Conservation (phyloP, 2,329 filamentous ascomycete species). For the Calonectria multiphialidica region DNA sequence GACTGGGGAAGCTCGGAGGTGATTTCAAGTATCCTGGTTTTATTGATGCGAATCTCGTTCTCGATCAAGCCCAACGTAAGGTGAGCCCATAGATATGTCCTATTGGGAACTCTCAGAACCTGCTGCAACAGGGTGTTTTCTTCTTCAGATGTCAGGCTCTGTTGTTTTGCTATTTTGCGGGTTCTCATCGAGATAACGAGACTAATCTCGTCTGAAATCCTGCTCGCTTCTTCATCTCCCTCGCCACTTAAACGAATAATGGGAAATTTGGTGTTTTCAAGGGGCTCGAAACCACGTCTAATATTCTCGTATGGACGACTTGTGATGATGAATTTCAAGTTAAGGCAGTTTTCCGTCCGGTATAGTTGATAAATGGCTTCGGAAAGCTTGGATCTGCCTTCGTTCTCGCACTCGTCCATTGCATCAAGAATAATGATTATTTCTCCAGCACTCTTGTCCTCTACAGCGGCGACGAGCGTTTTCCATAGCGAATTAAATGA, state of each 20-base stretch:
- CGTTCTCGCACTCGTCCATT: not conserved
- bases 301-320: conserved; percentile 47
- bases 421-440: not conserved
- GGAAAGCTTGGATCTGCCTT: not conserved
- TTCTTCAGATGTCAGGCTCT: conserved; percentile 22
- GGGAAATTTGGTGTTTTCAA: conserved; percentile 13
- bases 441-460: not conserved
- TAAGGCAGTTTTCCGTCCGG: not conserved
- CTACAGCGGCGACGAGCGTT: not conserved
- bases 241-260: conserved; percentile 37
- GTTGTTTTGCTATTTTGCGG: not conserved
- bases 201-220: conserved; percentile 39
- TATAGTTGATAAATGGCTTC: not conserved
- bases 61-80: conserved; percentile 35
- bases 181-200: conserved; percentile 27
- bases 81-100: conserved; percentile 45
- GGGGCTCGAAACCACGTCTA: conserved; percentile 28
- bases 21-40: conserved; percentile 12
- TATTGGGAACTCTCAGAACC: conserved; percentile 28
- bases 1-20: conserved; percentile 31
- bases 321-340: conserved; percentile 52
- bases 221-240: conserved; percentile 24
- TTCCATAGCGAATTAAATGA: not conserved
- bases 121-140: conserved; percentile 15
- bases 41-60: conserved; percentile 17